Conservation (phyloP, 2,329 filamentous ascomycete genomes). For the Dactylellina haptotyla region DNA sequence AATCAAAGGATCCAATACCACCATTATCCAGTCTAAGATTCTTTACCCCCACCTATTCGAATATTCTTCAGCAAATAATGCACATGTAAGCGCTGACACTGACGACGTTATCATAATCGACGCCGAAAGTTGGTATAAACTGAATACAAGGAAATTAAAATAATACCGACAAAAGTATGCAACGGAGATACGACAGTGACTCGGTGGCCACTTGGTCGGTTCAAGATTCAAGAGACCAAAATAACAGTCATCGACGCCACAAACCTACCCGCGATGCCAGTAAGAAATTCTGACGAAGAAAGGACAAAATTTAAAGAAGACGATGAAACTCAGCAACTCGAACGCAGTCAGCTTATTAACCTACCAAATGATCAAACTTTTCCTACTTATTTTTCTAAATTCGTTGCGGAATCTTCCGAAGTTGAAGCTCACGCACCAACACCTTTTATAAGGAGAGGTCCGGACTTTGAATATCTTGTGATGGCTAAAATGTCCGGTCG, state of each 20-base stretch:
- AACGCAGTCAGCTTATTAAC: not conserved
- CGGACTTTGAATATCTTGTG: not conserved
- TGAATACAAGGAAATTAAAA: not conserved
- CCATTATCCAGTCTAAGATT: not conserved
- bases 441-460: not conserved
- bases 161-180: not conserved
- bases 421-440: not conserved
- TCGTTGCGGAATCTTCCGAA: not conserved
- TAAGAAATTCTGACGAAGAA: not conserved
- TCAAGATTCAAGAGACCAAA: not conserved
- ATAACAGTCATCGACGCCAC: not conserved
- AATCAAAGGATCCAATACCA: not conserved
- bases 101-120: not conserved
- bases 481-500: not conserved
- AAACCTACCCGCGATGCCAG: not conserved
- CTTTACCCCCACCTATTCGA: not conserved
- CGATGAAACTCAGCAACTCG: not conserved
- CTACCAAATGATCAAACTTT: not conserved
- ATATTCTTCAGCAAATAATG: not conserved
- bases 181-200: not conserved
- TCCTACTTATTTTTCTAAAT: not conserved
- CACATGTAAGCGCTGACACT: not conserved
- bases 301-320: not conserved
- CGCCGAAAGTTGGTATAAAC: not conserved
- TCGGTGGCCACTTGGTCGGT: not conserved